Evolutionary conservation across 768 basidiomycete genomes (phyloP), one percentile per base, ranked within the genome.

Genomic region (Gymnopilus junonius): DNA sequence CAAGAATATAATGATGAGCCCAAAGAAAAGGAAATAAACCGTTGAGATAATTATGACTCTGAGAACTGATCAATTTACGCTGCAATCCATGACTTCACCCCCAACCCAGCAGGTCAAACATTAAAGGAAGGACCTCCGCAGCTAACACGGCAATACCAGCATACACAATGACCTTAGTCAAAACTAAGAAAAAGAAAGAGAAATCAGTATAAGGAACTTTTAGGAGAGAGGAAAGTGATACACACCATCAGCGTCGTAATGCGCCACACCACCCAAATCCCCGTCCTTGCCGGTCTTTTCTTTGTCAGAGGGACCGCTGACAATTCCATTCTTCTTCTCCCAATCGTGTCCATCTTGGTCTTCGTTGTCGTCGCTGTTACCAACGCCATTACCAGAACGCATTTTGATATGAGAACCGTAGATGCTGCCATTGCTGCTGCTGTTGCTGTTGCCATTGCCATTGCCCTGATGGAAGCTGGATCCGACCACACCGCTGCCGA

Each of bases 111-210:
- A 85, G 55, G 67, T 90, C 87, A 67, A 93, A 94, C 68, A 86
- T 73, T 12, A 89, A 76, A 0, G 94, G 94, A 32, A 90, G 78
- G 0, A 79, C 74, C 66, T 90, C 87, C 14, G 79, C 75, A 2
- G 89, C 85, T 11, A 95, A 71, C 12, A 91, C 74, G 0, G 85
- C 94, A 63, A 99, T 97, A 0, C 96, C 95, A 55, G 85, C 83
- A 72, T 98, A 97, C 4, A 96, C 95, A 45, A 94, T 87, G 12
- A 95, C 88, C 78, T 95, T 96, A 27, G 94, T 95, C 64, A 95
- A 75, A 8, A 95, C 94, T 94, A 48, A 12, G 54, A 27, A 40
- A 43, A 32, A 63, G 25, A 61, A 45, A n/a, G n/a, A 37, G 21
- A 42, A 37, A 35, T 64, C 46, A 66, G 35, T 11, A 25, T 40